phyloP scores from a whole-genome alignment of 345 rosid genomes.

The Balakata baccata region DNA sequence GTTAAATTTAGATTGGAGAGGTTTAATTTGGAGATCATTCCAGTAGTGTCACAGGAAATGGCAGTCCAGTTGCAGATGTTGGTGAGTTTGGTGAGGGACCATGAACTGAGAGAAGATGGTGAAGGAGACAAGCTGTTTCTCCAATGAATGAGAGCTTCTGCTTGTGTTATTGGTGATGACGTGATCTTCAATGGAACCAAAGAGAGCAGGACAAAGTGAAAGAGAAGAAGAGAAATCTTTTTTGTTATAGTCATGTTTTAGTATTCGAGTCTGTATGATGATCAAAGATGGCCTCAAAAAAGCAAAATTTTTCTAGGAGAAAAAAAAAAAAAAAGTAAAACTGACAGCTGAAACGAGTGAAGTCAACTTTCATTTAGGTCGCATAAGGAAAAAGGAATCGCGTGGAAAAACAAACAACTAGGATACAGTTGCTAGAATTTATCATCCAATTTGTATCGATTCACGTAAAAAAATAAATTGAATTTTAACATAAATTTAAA shows the following conservation, averaged over 20 bases:
- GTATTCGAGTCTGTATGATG: neutral
- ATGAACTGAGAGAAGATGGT: constrained; percentile 42
- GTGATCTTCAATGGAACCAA: constrained; percentile 32
- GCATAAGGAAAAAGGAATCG: too few species aligned
- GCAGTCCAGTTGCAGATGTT: constrained; percentile 65
- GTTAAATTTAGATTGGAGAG: constrained; percentile 34
- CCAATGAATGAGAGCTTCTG: constrained; percentile 63
- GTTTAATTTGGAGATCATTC: constrained; percentile 35
- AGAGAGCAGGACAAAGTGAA: constrained; percentile 18
- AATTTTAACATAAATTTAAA: too few species aligned
- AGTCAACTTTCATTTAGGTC: too few species aligned
- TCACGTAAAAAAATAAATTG: too few species aligned
- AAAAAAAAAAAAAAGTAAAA: neutral
- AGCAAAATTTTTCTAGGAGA: neutral
- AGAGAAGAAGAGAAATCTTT: constrained; percentile 23
- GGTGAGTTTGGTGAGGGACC: constrained; percentile 48
- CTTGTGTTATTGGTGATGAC: constrained; percentile 46
- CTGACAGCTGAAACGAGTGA: neutral
- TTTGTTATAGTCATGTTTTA: constrained; percentile 20
- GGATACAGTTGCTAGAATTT: too few species aligned
- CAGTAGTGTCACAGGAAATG: constrained; percentile 35
- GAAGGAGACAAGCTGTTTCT: constrained; percentile 33
- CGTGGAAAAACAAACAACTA: too few species aligned
- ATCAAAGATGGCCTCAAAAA: neutral
- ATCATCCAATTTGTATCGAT: too few species aligned